Conservation (phyloP, 2,329 filamentous ascomycete species). For the Rhynchosporium graminicola region DNA sequence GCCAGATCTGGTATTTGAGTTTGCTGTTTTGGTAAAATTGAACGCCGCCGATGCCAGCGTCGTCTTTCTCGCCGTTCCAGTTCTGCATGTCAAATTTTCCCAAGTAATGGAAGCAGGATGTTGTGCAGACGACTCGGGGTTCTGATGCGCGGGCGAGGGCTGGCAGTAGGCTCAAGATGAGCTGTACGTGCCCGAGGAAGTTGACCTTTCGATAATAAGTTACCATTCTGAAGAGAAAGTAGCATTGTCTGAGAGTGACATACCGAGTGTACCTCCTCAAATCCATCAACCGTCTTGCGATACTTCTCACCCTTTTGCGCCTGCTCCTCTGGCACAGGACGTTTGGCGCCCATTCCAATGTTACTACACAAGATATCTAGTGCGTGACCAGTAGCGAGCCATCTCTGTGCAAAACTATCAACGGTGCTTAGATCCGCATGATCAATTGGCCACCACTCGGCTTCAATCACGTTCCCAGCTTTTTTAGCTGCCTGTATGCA, state of each 20-base stretch:
- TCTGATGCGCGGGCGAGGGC: constrained; percentile 30
- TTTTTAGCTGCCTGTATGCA: constrained; percentile 24
- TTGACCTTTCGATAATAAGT: constrained; percentile 15
- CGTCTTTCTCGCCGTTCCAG: constrained; percentile 30
- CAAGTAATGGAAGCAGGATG: constrained; percentile 37
- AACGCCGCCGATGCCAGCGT: constrained; percentile 13
- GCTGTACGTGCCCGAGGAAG: constrained; percentile 35
- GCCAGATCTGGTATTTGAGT: constrained; percentile 41
- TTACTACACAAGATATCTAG: constrained; percentile 41
- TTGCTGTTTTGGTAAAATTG: constrained; percentile 40
- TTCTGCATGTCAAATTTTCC: constrained; percentile 36
- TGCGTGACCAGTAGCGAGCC: constrained; percentile 33
- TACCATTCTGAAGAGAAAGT: not conserved
- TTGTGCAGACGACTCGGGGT: constrained; percentile 40
- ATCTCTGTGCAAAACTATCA: constrained; percentile 35
- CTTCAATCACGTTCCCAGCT: constrained; percentile 23
- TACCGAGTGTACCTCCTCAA: constrained; percentile 37
- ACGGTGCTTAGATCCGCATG: constrained; percentile 33
- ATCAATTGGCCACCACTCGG: constrained; percentile 38
- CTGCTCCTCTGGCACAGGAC: constrained; percentile 1
- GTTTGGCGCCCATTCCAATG: constrained; percentile 30
- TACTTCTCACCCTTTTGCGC: constrained; percentile 21
- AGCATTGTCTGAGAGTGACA: not conserved
- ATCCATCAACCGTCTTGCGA: constrained; percentile 37
- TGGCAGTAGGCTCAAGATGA: constrained; percentile 38